Conservation (phyloP, 2,329 filamentous ascomycete genomes). For the Phyllosticta ampelicida region DNA sequence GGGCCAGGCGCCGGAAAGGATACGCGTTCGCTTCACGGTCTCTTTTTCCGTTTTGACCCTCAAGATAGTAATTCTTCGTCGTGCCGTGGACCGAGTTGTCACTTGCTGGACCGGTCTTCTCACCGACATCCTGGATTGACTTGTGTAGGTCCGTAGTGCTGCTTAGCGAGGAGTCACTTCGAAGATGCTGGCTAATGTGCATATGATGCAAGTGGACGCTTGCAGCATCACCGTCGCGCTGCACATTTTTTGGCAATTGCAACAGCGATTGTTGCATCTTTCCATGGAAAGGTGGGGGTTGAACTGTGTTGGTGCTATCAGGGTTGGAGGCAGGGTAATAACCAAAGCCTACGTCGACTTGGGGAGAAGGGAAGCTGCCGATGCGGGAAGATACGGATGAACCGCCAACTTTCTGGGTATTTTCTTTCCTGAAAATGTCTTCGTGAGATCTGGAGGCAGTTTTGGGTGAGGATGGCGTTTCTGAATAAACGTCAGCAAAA, state of each 20-base stretch:
- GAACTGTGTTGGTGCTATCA: not conserved
- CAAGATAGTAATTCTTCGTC: not conserved
- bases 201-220: slow-evolving; percentile 32
- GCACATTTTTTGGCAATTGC: not conserved
- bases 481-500: not conserved
- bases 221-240: not conserved
- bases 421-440: not conserved
- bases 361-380: not conserved
- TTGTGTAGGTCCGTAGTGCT: not conserved
- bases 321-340: not conserved
- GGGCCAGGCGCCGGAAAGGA: not conserved
- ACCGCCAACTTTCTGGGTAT: not conserved
- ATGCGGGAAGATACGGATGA: not conserved
- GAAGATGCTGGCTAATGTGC: slow-evolving; percentile 36
- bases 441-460: not conserved
- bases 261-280: not conserved
- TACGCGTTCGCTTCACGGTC: not conserved
- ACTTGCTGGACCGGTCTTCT: not conserved
- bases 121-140: not conserved
- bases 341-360: not conserved
- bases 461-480: not conserved
- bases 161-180: slow-evolving; percentile 20
- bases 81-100: not conserved
- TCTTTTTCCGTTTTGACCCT: not conserved
- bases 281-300: not conserved